phyloP scores from a whole-genome alignment of 805 yeast species.

The Myxozyma geophila region DNA sequence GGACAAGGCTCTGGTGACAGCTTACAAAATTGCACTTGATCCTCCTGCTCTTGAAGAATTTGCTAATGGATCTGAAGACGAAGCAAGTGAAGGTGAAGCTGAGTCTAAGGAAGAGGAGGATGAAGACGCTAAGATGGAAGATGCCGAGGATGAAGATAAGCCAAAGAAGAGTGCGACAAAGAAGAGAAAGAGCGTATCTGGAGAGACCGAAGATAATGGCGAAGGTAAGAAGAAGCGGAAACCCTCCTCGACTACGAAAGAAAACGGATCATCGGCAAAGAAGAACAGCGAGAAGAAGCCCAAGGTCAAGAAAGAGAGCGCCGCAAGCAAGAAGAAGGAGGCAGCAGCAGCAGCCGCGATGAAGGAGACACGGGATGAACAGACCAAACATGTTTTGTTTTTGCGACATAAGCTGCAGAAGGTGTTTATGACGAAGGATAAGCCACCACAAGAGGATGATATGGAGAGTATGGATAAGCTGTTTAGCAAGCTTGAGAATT shows the following conservation, averaged over 20 bases:
- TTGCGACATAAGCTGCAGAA: slow-evolving; percentile 45
- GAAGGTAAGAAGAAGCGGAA: slow-evolving; percentile 15
- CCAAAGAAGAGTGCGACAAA: slow-evolving; percentile 10
- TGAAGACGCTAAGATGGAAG: slow-evolving; percentile 38
- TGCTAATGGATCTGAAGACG: slow-evolving; percentile 41
- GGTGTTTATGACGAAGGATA: slow-evolving; percentile 40
- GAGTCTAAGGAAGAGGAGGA: slow-evolving; percentile 39
- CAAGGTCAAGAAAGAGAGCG: slow-evolving; percentile 22
- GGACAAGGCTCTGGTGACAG: slow-evolving; percentile 53
- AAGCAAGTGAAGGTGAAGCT: slow-evolving; percentile 43
- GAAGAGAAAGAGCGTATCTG: slow-evolving; percentile 23
- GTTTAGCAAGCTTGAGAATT: slow-evolving; percentile 41
- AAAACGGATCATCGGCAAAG: slow-evolving; percentile 6
- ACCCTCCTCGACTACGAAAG: slow-evolving; percentile 5
- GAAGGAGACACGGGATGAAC: slow-evolving; percentile 28
- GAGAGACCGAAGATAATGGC: slow-evolving; percentile 6
- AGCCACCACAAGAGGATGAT: slow-evolving; percentile 40
- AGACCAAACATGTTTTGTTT: slow-evolving; percentile 37
- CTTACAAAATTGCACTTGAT: slow-evolving; percentile 60
- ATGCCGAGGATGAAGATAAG: slow-evolving; percentile 38
- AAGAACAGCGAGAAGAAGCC: slow-evolving; percentile 24
- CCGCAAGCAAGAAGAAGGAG: slow-evolving; percentile 24
- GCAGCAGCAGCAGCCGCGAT: slow-evolving; percentile 19
- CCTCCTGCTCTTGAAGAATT: slow-evolving; percentile 56
- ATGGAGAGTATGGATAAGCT: slow-evolving; percentile 41